phyloP scores from a whole-genome alignment of 257 asterid genomes.

The Catharanthus roseus region DNA sequence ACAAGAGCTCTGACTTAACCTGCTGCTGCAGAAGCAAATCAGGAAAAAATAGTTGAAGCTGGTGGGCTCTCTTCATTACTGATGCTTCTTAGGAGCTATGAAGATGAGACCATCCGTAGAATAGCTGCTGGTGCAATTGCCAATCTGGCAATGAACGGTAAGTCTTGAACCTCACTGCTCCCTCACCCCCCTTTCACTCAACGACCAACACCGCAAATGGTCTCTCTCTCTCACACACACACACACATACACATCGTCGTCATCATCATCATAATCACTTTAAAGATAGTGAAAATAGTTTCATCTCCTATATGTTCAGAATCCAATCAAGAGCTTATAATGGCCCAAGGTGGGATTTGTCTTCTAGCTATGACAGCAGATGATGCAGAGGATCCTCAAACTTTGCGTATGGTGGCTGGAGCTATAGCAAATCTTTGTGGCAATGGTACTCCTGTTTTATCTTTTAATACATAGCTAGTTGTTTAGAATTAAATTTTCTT shows the following conservation, averaged over 20 bases:
- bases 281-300: slow-evolving; percentile 8
- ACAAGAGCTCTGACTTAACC: slow-evolving; percentile 22
- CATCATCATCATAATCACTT: too few species aligned
- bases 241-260: too few species aligned
- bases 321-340: slow-evolving; percentile 91
- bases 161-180: background rate
- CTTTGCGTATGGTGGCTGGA: slow-evolving; percentile 99
- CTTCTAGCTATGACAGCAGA: slow-evolving; percentile 81
- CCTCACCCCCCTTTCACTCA: too few species aligned
- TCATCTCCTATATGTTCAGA: slow-evolving; percentile 39
- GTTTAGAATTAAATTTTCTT: background rate
- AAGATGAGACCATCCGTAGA: slow-evolving; percentile 95
- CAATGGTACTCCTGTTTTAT: slow-evolving; percentile 54
- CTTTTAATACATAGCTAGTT: slow-evolving; percentile 9
- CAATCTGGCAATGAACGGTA: slow-evolving; percentile 99
- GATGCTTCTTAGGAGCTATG: slow-evolving; percentile 88
- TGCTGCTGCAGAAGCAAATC: slow-evolving; percentile 68
- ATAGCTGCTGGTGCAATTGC: slow-evolving; percentile 99
- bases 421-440: slow-evolving; percentile 98
- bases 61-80: slow-evolving; percentile 94
- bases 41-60: slow-evolving; percentile 94
- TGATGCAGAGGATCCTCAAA: slow-evolving; percentile 98
- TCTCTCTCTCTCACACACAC: slow-evolving; percentile 16
- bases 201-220: too few species aligned
- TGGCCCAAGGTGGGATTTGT: slow-evolving; percentile 91